A percentile compares a stretch with the other conserved stretches of the same genome.
These are phyloP conservation scores for Quercus suber DNA, from an alignment of 306 rosid genomes.

Conservation along the genomic window DNA sequence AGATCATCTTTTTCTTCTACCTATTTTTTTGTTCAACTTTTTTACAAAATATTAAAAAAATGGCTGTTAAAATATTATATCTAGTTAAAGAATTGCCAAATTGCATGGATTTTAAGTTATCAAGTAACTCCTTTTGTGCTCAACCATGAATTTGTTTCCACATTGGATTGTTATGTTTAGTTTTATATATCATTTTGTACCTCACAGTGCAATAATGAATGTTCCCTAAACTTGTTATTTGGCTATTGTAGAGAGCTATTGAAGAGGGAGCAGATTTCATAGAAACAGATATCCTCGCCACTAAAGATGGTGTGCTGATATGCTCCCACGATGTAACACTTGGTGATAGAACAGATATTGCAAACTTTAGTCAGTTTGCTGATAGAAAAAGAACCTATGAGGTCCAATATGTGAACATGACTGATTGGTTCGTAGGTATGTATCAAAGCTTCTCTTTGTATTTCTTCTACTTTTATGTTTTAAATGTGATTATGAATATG, in stretches of 20 bases:
- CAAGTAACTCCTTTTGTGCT: too few relatives aligned
- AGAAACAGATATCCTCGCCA: slow-evolving; percentile 78
- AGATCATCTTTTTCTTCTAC: too few relatives aligned
- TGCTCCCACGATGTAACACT: slow-evolving; percentile 83
- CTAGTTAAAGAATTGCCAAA: too few relatives aligned
- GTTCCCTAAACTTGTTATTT: not conserved
- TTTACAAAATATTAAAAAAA: too few relatives aligned
- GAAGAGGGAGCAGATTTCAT: slow-evolving; percentile 97
- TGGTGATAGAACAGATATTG: slow-evolving; percentile 68
- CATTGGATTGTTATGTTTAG: not conserved
- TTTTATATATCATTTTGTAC: not conserved
- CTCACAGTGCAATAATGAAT: not conserved
- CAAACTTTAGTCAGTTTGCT: slow-evolving; percentile 54
- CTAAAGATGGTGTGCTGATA: slow-evolving; percentile 82
- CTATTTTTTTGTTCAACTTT: too few relatives aligned
- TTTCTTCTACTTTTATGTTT: not conserved
- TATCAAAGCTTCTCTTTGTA: not conserved
- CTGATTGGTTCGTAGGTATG: slow-evolving; percentile 75
- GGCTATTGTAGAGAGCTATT: slow-evolving; percentile 72
- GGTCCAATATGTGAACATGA: slow-evolving; percentile 56
- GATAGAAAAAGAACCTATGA: slow-evolving; percentile 74
- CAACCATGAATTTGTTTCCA: not conserved
- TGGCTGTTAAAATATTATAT: too few relatives aligned
- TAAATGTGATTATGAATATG: not conserved
- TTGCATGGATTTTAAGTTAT: not conserved